These are phyloP conservation scores for Microsporum canis DNA, from an alignment of 2,329 filamentous ascomycete species.

Conservation along the genomic window DNA sequence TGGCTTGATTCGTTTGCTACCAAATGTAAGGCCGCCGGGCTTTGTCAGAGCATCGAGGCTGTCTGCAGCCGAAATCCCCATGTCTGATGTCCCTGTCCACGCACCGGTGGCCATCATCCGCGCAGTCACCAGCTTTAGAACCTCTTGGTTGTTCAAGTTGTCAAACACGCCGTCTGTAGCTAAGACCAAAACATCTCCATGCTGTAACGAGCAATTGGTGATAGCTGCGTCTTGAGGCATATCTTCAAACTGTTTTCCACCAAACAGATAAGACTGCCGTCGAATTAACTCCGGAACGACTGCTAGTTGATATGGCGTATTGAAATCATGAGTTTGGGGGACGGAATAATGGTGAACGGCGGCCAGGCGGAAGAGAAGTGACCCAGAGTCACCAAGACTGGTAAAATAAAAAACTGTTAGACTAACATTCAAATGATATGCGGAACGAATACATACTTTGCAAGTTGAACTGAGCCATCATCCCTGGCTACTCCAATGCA, in stretches of 20 bases:
- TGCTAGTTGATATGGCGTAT: constrained; percentile 90
- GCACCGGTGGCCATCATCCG: constrained; percentile 64
- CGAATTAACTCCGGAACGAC: constrained; percentile 72
- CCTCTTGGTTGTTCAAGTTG: constrained; percentile 84
- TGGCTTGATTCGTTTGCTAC: constrained; percentile 12
- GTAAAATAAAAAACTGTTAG: constrained; percentile 5
- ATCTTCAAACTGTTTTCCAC: constrained; percentile 70
- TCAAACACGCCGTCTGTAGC: constrained; percentile 95
- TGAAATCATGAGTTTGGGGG: constrained; percentile 92
- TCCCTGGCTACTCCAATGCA: constrained; percentile 68
- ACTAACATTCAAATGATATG: neutral
- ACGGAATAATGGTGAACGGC: constrained; percentile 72
- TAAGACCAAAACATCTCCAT: constrained; percentile 88
- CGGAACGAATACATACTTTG: constrained; percentile 48
- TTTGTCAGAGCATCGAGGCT: constrained; percentile 45
- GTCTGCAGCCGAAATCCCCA: constrained; percentile 53
- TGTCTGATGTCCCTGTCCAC: constrained; percentile 53
- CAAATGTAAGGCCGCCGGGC: constrained; percentile 32
- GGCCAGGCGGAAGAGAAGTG: constrained; percentile 73
- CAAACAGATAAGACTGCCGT: constrained; percentile 70
- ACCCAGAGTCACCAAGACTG: constrained; percentile 81
- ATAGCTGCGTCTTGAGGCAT: constrained; percentile 73
- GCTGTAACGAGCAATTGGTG: constrained; percentile 61
- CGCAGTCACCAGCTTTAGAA: constrained; percentile 65
- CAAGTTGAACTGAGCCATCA: constrained; percentile 68